phyloP scores from a whole-genome alignment of 768 basidiomycete genomes.

The Leccinum fibrillosum region DNA sequence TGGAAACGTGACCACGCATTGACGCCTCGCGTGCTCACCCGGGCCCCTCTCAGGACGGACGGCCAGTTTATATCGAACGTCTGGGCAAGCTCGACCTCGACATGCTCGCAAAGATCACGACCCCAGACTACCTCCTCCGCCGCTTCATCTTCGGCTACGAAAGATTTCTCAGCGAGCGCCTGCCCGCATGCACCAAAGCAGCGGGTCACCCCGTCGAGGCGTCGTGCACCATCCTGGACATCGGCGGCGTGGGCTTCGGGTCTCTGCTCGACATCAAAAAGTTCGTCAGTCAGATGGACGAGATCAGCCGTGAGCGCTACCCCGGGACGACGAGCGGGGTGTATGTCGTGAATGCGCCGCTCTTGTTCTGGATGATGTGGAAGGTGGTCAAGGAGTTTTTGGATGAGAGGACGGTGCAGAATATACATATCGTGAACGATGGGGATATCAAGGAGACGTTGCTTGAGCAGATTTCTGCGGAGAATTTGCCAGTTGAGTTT shows the following conservation, averaged over 20 bases:
- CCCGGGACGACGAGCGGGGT: constrained; percentile 97
- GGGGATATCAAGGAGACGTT: constrained; percentile 65
- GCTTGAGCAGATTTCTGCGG: constrained; percentile 74
- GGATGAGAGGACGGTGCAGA: constrained; percentile 90
- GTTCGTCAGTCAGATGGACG: constrained; percentile 73
- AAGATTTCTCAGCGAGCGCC: constrained; percentile 73
- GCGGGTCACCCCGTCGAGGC: constrained; percentile 91
- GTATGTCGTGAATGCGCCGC: constrained; percentile 97
- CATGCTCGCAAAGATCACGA: constrained; percentile 78
- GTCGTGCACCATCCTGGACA: constrained; percentile 95
- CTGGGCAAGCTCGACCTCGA: constrained; percentile 86
- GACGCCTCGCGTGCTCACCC: neutral
- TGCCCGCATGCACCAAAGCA: constrained; percentile 71
- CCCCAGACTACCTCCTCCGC: constrained; percentile 81
- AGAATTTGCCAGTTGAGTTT: constrained; percentile 82
- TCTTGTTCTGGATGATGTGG: constrained; percentile 90
- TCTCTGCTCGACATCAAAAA: constrained; percentile 91
- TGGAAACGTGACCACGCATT: too few species aligned
- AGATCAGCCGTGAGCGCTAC: constrained; percentile 87
- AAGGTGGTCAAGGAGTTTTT: constrained; percentile 86
- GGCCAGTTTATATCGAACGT: constrained; percentile 92
- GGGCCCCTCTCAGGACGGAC: constrained; percentile 65
- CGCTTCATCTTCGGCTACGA: constrained; percentile 94
- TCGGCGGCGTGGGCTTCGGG: constrained; percentile 62
- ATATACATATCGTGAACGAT: constrained; percentile 83